A percentile compares a stretch with the other conserved stretches of the same genome.
phyloP scores from a whole-genome alignment of 1,284 basidiomycete genomes.

The Cutaneotrichosporon cavernicola region DNA sequence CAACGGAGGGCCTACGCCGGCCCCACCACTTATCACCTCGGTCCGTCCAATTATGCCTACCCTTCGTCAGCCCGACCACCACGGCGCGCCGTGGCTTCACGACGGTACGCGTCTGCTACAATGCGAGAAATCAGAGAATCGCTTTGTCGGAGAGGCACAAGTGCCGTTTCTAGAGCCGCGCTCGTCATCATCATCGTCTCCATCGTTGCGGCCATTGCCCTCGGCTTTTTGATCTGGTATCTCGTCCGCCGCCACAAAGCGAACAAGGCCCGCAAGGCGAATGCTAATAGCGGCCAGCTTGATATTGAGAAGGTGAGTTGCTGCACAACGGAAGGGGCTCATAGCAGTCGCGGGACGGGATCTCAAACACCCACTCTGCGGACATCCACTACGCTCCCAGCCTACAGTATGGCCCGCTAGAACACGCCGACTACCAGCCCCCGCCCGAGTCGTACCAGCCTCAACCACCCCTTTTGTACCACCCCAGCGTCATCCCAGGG shows the following conservation, averaged over 20 bases:
- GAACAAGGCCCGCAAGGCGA: not conserved
- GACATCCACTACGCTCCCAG: not conserved
- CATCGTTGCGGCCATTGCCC: not conserved
- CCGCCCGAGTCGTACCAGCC: not conserved
- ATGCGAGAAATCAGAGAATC: not conserved
- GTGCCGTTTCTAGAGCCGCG: too few species aligned
- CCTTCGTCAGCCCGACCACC: not conserved
- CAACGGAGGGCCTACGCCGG: not conserved
- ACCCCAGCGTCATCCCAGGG: not conserved
- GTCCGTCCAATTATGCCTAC: not conserved
- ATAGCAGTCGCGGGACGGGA: not conserved
- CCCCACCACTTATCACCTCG: not conserved
- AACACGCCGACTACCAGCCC: not conserved
- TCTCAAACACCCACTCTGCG: not conserved
- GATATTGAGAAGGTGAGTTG: not conserved
- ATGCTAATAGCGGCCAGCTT: not conserved
- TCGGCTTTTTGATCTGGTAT: too few species aligned
- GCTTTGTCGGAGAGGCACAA: not conserved
- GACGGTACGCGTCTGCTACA: not conserved
- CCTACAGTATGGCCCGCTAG: not conserved
- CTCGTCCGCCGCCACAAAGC: not conserved
- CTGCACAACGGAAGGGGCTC: not conserved
- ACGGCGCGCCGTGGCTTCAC: not conserved
- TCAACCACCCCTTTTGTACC: not conserved
- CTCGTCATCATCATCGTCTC: not conserved